phyloP scores from a whole-genome alignment of 495 filamentous ascomycete genomes.

The Penicillium daleae region DNA sequence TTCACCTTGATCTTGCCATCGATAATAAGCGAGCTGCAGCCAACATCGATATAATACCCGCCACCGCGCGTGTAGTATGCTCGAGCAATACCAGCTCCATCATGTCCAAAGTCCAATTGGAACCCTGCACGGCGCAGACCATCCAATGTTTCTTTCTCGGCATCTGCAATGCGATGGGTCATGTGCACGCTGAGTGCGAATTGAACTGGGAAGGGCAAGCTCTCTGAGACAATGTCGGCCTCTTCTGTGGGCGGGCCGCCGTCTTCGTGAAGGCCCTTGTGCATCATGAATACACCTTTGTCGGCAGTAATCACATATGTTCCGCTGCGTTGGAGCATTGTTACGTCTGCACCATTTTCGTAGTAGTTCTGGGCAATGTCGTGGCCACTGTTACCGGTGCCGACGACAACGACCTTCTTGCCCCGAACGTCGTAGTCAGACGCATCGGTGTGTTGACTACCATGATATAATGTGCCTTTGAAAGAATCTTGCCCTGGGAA shows the following conservation, averaged over 20 bases:
- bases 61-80: constrained; percentile 76
- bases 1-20: constrained; percentile 77
- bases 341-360: constrained; percentile 74
- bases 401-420: constrained; percentile 78
- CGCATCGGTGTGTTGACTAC: constrained; percentile 45
- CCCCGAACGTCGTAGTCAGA: constrained; percentile 45
- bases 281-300: constrained; percentile 59
- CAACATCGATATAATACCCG: constrained; percentile 81
- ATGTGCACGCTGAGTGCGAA: constrained; percentile 58
- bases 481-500: constrained; percentile 50
- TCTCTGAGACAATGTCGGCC: constrained; percentile 61
- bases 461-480: constrained; percentile 54
- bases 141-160: constrained; percentile 58
- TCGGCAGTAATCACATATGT: constrained; percentile 73
- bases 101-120: constrained; percentile 65
- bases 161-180: constrained; percentile 48
- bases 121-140: constrained; percentile 71
- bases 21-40: constrained; percentile 69
- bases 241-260: constrained; percentile 59
- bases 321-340: constrained; percentile 76
- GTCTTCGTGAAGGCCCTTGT: constrained; percentile 65
- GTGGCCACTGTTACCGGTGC: constrained; percentile 80
- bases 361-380: constrained; percentile 84
- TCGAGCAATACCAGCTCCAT: constrained; percentile 64
- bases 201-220: constrained; percentile 59